Evolutionary conservation across 1,284 basidiomycete species (phyloP).

Genomic region (Tranzscheliella williamsii): DNA sequence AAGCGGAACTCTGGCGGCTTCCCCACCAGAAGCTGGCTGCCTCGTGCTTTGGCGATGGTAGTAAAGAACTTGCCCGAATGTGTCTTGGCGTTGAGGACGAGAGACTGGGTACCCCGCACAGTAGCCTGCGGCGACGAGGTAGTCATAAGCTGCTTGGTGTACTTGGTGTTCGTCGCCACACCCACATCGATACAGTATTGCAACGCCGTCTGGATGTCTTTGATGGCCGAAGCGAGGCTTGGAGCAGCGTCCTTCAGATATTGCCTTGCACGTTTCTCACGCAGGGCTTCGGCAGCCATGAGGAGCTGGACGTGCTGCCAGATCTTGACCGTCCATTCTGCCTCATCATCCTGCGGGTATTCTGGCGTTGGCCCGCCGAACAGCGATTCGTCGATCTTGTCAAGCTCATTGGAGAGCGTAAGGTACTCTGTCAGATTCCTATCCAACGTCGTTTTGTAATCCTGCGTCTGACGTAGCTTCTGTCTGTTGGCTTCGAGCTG

Average conservation of each 20-base stretch:
- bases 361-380: slow-evolving; percentile 28
- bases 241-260: slow-evolving; percentile 25
- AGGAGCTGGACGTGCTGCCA: slow-evolving; percentile 13
- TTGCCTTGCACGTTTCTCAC: slow-evolving; percentile 42
- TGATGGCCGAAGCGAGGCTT: slow-evolving; percentile 16
- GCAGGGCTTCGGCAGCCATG: slow-evolving; percentile 34
- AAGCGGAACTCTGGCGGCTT: slow-evolving; percentile 33
- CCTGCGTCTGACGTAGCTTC: slow-evolving; percentile 1
- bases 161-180: slow-evolving; percentile 37
- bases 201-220: slow-evolving; percentile 32
- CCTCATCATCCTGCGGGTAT: slow-evolving; percentile 27
- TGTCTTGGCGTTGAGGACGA: slow-evolving; percentile 42
- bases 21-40: slow-evolving; percentile 37
- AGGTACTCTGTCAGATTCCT: slow-evolving; percentile 11
- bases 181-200: slow-evolving; percentile 42
- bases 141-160: slow-evolving; percentile 32
- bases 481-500: slow-evolving; percentile 13
- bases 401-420: slow-evolving; percentile 7
- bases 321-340: slow-evolving; percentile 35
- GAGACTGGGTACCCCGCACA: slow-evolving; percentile 23
- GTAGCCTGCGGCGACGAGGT: slow-evolving; percentile 9
- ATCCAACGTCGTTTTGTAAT: slow-evolving; percentile 10
- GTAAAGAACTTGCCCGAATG: slow-evolving; percentile 46
- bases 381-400: slow-evolving; percentile 11
- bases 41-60: slow-evolving; percentile 38